Evolutionary conservation across 805 yeast species (phyloP).

Genomic region (Yarrowia divulgata): DNA sequence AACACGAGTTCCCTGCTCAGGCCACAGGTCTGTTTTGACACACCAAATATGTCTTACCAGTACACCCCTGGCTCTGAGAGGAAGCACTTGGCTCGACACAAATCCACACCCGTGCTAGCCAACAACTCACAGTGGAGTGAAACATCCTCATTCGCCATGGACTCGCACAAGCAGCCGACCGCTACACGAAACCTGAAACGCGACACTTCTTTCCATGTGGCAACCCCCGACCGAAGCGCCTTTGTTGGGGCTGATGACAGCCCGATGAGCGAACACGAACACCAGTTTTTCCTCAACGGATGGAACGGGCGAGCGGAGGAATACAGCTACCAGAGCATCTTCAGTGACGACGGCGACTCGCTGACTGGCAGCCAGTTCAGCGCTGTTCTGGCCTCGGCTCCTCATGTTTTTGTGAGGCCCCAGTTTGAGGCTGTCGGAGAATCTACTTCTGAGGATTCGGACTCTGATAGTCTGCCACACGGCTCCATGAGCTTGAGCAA

Average conservation of each 20-base stretch:
- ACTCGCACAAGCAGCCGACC: background rate
- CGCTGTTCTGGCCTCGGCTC: background rate
- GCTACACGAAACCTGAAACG: background rate
- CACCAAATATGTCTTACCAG: background rate
- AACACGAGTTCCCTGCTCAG: background rate
- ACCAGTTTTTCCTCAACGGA: constrained; percentile 28
- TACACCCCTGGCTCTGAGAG: background rate
- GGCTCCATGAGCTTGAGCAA: background rate
- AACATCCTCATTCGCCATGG: background rate
- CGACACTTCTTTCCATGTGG: constrained; percentile 19
- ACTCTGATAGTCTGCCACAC: constrained; percentile 7
- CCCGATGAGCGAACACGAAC: background rate
- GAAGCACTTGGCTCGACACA: constrained; percentile 14
- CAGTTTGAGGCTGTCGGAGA: constrained; percentile 23
- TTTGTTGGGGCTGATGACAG: constrained; percentile 29
- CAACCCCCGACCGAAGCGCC: constrained; percentile 31
- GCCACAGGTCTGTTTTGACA: background rate
- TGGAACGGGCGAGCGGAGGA: constrained; percentile 28
- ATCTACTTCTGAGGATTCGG: background rate
- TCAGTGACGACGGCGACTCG: constrained; percentile 38
- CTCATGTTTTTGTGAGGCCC: background rate
- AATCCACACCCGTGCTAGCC: constrained; percentile 17
- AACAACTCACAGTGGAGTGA: background rate
- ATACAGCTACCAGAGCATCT: constrained; percentile 7
- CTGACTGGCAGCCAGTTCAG: background rate